A percentile compares a stretch with the other conserved stretches of the same genome.
Evolutionary conservation across 2,329 filamentous ascomycete species (phyloP).

Genomic region (Beauveria sp.): DNA sequence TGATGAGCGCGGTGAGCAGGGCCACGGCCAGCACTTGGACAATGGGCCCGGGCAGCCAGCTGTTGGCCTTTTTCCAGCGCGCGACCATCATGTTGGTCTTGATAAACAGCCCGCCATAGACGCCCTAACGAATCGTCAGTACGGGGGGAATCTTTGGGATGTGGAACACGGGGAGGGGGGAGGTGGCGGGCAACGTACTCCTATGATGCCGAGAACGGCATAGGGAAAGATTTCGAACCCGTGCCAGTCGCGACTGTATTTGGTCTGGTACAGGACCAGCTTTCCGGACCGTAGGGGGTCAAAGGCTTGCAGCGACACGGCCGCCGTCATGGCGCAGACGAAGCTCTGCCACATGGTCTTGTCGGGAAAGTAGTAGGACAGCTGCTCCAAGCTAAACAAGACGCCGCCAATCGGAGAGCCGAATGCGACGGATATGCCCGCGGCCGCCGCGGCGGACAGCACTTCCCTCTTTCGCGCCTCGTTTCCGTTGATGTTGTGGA

Average conservation of each 20-base stretch:
- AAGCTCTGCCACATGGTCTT: conserved; percentile 99
- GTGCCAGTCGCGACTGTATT: conserved; percentile 87
- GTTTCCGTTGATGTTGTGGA: conserved; percentile 70
- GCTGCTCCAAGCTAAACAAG: conserved; percentile 90
- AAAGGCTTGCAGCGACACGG: conserved; percentile 82
- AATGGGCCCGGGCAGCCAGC: conserved; percentile 64
- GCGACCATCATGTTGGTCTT: conserved; percentile 86
- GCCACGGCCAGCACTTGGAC: conserved; percentile 74
- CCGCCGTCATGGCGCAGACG: conserved; percentile 97
- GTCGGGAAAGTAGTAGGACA: conserved; percentile 96
- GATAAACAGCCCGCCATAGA: conserved; percentile 93
- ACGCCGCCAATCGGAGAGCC: conserved; percentile 92
- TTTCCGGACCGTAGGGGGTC: conserved; percentile 95
- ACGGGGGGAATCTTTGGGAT: neutral
- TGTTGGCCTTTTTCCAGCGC: conserved; percentile 62
- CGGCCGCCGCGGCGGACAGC: conserved; percentile 83
- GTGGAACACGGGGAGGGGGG: neutral
- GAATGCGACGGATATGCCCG: conserved; percentile 90
- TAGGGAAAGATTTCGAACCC: conserved; percentile 91
- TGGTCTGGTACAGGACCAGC: conserved; percentile 91
- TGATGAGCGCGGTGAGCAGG: conserved; percentile 76
- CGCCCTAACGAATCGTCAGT: conserved; percentile 42
- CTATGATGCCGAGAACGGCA: conserved; percentile 74
- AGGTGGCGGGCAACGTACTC: conserved; percentile 35
- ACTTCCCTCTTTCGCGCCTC: conserved; percentile 94